Conservation (phyloP, 306 rosid species). For the Acacia acuminata region DNA sequence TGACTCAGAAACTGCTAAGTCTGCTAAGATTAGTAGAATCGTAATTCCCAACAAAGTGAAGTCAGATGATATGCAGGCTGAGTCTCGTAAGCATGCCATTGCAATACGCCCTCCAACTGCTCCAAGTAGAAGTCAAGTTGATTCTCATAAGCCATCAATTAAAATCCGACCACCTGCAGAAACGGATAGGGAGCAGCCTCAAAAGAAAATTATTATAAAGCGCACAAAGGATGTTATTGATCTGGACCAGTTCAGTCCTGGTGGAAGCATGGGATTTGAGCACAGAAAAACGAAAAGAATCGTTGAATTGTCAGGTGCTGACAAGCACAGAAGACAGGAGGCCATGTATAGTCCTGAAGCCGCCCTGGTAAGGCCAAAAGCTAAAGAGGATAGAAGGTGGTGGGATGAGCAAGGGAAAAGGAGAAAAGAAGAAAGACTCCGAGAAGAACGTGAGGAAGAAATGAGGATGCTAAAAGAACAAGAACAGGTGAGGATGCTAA, state of each 20-base stretch:
- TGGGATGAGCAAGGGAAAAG: slow-evolving; percentile 75
- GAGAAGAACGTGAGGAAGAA: slow-evolving; percentile 60
- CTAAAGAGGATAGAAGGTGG: slow-evolving; percentile 67
- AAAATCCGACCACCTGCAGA: slow-evolving; percentile 52
- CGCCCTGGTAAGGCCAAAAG: slow-evolving; percentile 51
- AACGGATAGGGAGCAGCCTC: slow-evolving; percentile 64
- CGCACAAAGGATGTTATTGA: slow-evolving; percentile 77
- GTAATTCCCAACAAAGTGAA: slow-evolving; percentile 66
- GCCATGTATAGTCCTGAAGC: slow-evolving; percentile 42
- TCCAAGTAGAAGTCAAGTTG: slow-evolving; percentile 54
- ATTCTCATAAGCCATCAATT: slow-evolving; percentile 50
- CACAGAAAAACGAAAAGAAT: slow-evolving; percentile 88
- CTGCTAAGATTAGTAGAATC: slow-evolving; percentile 70
- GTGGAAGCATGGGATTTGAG: slow-evolving; percentile 57
- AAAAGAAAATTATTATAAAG: slow-evolving; percentile 76
- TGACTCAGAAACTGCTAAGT: slow-evolving; percentile 74
- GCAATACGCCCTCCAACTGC: slow-evolving; percentile 71
- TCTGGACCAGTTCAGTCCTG: slow-evolving; percentile 66
- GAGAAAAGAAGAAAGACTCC: slow-evolving; percentile 60
- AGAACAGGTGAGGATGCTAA: slow-evolving; percentile 51
- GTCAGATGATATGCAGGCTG: slow-evolving; percentile 63
- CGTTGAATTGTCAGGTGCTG: slow-evolving; percentile 73
- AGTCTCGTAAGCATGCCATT: slow-evolving; percentile 62
- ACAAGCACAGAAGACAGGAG: slow-evolving; percentile 64
- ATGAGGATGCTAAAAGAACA: slow-evolving; percentile 34